Percentiles rank a stretch among this genome's conserved stretches.
Conservation (phyloP, 768 basidiomycete species). For the Ramaria sp. region DNA sequence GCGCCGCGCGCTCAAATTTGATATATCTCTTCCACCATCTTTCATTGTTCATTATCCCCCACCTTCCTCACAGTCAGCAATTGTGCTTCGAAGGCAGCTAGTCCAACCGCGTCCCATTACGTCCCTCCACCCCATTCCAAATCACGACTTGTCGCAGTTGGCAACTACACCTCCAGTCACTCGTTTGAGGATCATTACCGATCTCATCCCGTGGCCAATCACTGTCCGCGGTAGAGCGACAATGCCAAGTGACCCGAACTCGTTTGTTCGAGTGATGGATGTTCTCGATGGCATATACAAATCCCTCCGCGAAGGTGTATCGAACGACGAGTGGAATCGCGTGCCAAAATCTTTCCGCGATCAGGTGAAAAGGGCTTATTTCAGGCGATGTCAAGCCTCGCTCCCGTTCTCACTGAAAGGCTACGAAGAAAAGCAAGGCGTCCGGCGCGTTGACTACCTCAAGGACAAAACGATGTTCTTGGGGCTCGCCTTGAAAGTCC, state of each 20-base stretch:
- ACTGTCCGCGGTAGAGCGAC: constrained; percentile 15
- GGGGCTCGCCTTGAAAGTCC: constrained; percentile 17
- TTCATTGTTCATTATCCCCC: neutral
- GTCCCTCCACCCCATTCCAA: constrained; percentile 21
- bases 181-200: constrained; percentile 45
- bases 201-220: constrained; percentile 54
- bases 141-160: constrained; percentile 36
- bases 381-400: constrained; percentile 38
- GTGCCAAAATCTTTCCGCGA: constrained; percentile 14
- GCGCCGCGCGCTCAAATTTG: constrained; percentile 2
- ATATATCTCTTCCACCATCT: neutral
- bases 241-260: neutral
- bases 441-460: constrained; percentile 47
- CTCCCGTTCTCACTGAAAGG: constrained; percentile 29
- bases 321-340: constrained; percentile 31
- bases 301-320: constrained; percentile 33
- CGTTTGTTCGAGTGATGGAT: constrained; percentile 21
- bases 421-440: constrained; percentile 34
- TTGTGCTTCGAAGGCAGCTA: neutral
- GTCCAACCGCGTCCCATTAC: neutral
- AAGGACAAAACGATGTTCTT: constrained; percentile 41
- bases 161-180: constrained; percentile 47
- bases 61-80: neutral
- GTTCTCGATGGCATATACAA: constrained; percentile 49
- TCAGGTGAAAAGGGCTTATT: constrained; percentile 22